A percentile compares a stretch with the other conserved stretches of the same genome.
Conservation (phyloP, 1,284 basidiomycete species). For the Trichosporon asahii region DNA sequence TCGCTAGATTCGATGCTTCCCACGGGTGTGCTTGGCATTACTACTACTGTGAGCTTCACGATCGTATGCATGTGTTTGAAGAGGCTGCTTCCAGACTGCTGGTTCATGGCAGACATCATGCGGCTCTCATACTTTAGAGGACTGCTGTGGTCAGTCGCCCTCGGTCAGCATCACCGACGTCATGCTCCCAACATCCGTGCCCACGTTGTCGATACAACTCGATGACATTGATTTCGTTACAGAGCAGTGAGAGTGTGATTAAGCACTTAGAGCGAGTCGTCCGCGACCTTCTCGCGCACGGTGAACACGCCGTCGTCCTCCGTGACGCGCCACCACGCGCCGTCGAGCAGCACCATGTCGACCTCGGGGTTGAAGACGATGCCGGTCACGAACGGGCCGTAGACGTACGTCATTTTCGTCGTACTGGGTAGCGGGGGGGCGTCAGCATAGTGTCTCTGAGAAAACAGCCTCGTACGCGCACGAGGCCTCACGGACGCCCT, state of each 20-base stretch:
- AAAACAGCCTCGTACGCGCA: not conserved
- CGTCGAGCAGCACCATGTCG: constrained; percentile 25
- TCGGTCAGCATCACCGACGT: not conserved
- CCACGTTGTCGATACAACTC: not conserved
- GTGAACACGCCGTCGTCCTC: constrained; percentile 22
- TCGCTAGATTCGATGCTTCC: not conserved
- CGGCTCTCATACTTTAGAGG: no score
- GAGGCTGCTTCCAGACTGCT: no score
- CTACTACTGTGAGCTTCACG: no score
- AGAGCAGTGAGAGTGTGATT: constrained; percentile 1
- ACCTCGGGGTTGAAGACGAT: constrained; percentile 17
- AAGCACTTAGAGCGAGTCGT: not conserved
- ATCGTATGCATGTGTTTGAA: no score
- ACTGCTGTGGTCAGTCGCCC: no score
- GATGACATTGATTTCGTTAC: not conserved
- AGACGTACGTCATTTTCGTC: constrained; percentile 12
- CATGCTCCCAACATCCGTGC: not conserved
- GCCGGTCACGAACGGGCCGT: constrained; percentile 20
- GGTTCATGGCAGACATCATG: no score
- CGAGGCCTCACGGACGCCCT: not conserved
- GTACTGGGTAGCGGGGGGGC: not conserved
- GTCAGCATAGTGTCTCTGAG: not conserved
- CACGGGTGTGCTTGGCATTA: not conserved
- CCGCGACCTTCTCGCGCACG: constrained; percentile 20
- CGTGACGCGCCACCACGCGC: constrained; percentile 22